Conservation (phyloP, 495 filamentous ascomycete species). For the Neurospora discreta region DNA sequence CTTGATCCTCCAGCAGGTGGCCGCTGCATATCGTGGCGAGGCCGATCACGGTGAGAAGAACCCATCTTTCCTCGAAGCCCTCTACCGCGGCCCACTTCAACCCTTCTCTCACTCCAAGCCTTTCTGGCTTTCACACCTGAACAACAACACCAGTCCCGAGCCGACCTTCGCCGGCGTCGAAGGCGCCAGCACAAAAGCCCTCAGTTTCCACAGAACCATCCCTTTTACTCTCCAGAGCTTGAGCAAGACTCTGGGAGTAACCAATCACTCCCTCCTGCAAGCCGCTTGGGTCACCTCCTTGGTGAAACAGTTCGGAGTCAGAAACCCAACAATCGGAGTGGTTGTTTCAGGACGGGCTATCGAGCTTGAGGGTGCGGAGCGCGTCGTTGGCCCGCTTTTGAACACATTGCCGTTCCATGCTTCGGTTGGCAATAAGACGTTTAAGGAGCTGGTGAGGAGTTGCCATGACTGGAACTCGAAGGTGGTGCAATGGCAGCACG, state of each 20-base stretch:
- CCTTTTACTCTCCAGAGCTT: conserved; percentile 32
- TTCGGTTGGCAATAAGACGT: background rate
- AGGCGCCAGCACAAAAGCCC: background rate
- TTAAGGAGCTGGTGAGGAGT: conserved; percentile 34
- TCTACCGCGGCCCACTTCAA: conserved; percentile 49
- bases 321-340: conserved; percentile 44
- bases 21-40: conserved; percentile 27
- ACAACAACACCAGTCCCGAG: conserved; percentile 15
- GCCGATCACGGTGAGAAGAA: background rate
- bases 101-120: conserved; percentile 38
- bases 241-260: conserved; percentile 49
- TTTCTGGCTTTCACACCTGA: conserved; percentile 64
- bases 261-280: conserved; percentile 64
- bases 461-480: conserved; percentile 53
- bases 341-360: conserved; percentile 63
- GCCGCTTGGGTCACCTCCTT: conserved; percentile 54
- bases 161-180: conserved; percentile 14
- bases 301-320: conserved; percentile 20
- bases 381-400: conserved; percentile 74
- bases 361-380: conserved; percentile 51
- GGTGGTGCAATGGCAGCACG: conserved; percentile 55
- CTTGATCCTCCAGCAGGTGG: conserved; percentile 50
- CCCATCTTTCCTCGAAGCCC: conserved; percentile 39
- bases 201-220: conserved; percentile 9
- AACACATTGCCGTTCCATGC: conserved; percentile 69